Percentiles rank a stretch among this genome's conserved stretches.
These are phyloP conservation scores for Calocera viscosa DNA, from an alignment of 768 basidiomycete genomes.

Conservation along the genomic window DNA sequence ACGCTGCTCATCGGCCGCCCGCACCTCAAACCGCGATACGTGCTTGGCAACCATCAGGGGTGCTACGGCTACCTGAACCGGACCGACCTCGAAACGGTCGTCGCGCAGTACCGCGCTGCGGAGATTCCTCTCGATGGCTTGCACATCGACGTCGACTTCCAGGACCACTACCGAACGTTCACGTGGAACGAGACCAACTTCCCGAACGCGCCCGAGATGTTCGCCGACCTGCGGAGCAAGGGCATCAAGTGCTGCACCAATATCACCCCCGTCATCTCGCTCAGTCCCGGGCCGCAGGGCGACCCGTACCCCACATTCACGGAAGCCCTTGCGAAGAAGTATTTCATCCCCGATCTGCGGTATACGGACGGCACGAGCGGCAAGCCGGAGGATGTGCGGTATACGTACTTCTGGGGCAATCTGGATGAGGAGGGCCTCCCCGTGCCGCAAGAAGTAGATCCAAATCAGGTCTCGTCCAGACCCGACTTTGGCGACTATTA, in stretches of 20 bases:
- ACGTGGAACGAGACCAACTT: background rate
- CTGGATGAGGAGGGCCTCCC: background rate
- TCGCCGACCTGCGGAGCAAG: background rate
- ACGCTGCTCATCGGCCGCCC: background rate
- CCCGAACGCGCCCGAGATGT: background rate
- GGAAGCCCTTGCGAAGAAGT: background rate
- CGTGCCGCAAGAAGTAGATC: background rate
- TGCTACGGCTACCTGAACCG: background rate
- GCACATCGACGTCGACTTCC: slow-evolving; percentile 8
- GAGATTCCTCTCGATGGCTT: background rate
- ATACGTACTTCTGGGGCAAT: slow-evolving; percentile 5
- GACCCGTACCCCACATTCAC: background rate
- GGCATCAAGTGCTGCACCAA: slow-evolving; percentile 6
- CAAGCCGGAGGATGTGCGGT: background rate
- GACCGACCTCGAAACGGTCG: background rate
- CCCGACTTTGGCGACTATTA: background rate
- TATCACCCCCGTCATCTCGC: slow-evolving; percentile 4
- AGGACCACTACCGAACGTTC: slow-evolving; percentile 3
- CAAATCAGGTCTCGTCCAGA: background rate
- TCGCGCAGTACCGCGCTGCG: background rate
- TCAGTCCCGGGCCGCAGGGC: background rate
- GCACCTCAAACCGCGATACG: slow-evolving; percentile 4
- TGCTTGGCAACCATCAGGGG: slow-evolving; percentile 3
- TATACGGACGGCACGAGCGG: background rate
- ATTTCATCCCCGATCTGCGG: background rate